Base-by-base conservation (phyloP, 495 filamentous ascomycete species). In the Aspergillus incahuasiensis region DNA sequence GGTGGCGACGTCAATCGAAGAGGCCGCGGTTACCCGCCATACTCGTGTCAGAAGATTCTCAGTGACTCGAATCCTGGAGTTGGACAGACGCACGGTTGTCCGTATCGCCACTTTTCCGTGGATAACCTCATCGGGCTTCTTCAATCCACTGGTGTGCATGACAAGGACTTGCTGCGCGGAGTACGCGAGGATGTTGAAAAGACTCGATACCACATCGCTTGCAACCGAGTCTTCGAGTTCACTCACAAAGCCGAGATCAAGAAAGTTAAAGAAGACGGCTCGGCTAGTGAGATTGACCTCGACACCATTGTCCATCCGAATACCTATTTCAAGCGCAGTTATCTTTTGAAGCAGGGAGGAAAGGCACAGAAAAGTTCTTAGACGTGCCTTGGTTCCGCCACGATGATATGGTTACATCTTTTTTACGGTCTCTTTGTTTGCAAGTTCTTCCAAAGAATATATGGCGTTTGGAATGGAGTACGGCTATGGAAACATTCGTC, bases 261-360 rank as follows among this genome's bases (percentile, higher is more conserved):
- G 72, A 85, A 83, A 64, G 92, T 91, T 51, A 94, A 90, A 72
- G 92, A 97, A 32, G 80, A 84, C 34, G 83, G 84, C 7, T 74
- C 83, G 30, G 91, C 90, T 89, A 81, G 82, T 25, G 78, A 85
- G n/a, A 78, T 82, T 5, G 87, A 95, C 64, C 77, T 95, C 32
- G 94, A 97, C 72, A 97, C 91, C 1, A 97, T 99, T 61, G 86
- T 95, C 18, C 95, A 99, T 69, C 95, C 95, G 9, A 99, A 99
- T 69, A 90, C 91, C 52, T 99, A 97, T 70, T 97, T 97, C 71
- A 92, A 94, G 78, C 81, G 92, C 57, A 92, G 90, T 65, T 97
- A 89, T 69, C 61, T 95, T 61, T 70, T 97, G 44, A 96, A 89
- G 79, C 85, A 91, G 40, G 58, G 68, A 40, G 63, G 65, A 12